Conservation (phyloP, 768 basidiomycete genomes). For the Amylocystis lapponica region DNA sequence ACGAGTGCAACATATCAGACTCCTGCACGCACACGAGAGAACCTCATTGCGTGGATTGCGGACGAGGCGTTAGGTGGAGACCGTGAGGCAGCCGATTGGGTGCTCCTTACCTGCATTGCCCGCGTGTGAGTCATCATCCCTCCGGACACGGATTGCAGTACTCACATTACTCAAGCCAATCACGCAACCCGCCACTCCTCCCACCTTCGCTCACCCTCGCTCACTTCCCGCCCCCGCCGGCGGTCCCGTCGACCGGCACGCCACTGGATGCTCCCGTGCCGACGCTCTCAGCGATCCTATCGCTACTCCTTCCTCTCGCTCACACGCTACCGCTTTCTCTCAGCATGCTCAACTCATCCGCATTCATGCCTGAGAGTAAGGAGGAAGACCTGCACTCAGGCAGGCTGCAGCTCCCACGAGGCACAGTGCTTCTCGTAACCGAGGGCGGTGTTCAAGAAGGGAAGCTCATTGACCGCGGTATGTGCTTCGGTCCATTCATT, state of each 20-base stretch:
- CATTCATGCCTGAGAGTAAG: conserved; percentile 60
- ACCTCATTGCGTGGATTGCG: conserved; percentile 71
- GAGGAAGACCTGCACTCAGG: conserved; percentile 74
- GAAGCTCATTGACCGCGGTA: conserved; percentile 46
- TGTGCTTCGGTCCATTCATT: conserved; percentile 4
- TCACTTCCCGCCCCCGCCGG: conserved; percentile 45
- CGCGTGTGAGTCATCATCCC: conserved; percentile 54
- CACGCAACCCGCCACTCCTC: conserved; percentile 58
- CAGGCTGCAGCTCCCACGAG: conserved; percentile 63
- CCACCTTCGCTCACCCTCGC: conserved; percentile 64
- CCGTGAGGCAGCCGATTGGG: conserved; percentile 65
- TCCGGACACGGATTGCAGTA: not conserved
- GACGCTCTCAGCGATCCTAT: conserved; percentile 47
- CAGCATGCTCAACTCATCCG: conserved; percentile 47
- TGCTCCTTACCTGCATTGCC: conserved; percentile 53
- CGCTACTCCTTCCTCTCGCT: conserved; percentile 52
- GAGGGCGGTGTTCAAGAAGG: conserved; percentile 70
- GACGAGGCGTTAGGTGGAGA: conserved; percentile 66
- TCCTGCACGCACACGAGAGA: conserved; percentile 11
- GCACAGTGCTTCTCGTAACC: conserved; percentile 54
- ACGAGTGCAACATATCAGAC: not conserved
- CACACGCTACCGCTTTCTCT: conserved; percentile 57
- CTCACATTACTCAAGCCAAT: conserved; percentile 42
- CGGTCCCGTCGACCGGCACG: conserved; percentile 10
- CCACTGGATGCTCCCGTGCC: conserved; percentile 25